Evolutionary conservation across 345 rosid species (phyloP), one percentile per base, ranked within the genome.

Genomic region (Brassica juncea): DNA sequence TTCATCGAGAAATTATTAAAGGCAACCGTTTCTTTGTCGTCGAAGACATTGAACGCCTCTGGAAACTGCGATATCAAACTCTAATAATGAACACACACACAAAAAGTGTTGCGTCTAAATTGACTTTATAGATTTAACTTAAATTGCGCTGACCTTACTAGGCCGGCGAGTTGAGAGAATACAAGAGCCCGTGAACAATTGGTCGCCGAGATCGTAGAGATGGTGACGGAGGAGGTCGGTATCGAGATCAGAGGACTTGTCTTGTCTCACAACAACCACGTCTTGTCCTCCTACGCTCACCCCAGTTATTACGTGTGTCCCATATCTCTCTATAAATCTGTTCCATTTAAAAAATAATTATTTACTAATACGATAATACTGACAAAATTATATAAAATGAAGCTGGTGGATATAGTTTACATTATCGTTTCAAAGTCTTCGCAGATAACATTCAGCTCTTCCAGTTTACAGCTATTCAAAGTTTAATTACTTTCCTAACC

Each of bases 261-360:
- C 91, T 77, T 93, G 98, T 80, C 86, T 90, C 25, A 92, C 94
- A 65, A 84, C 67, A 5, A 95, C 86, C 68, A 90, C 70, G 72
- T 95, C 98, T 21, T 89, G 81, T 9, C 99, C 99, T 10, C 99
- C 99, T 3, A 95, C 77, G 42, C 94, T 82, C 27, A 95, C 39
- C 54, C 98, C 99, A 49, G 86, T 92, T 10, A 93, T 81, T 3
- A 95, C 71, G 73, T 95, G 99, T 28, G 99, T 95, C 60, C 99
- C 99, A 68, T 91, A 93, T 70, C 80, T 91, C 83, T 90, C 89
- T 15, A 95, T 93, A 78, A 95, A 95, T 77, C 99, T 95, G 92
- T 73, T 62, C 54, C 52, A 60, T 73, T 61, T 7, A 4, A 70
- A 16, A 31, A 2, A 60, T 70, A 0, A 30, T 6, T 12, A 8